phyloP scores from a whole-genome alignment of 2,329 filamentous ascomycete species.

The Thermochaetoides dissita region DNA sequence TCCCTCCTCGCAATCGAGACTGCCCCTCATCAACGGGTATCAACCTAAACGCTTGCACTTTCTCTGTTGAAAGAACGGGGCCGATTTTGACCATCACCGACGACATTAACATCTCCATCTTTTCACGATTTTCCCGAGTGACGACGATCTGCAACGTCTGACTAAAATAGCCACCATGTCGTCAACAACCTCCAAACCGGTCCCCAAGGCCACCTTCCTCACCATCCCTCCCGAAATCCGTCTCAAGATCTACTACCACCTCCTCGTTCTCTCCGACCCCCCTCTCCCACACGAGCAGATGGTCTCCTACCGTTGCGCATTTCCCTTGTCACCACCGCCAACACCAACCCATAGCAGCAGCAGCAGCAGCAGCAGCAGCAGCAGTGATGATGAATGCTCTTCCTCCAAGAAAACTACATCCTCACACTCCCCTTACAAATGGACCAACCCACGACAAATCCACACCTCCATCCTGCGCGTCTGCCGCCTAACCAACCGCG shows the following conservation, averaged over 20 bases:
- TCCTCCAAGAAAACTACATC: too few relatives aligned
- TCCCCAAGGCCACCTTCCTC: conserved; percentile 19
- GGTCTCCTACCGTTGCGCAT: neutral
- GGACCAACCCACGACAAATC: conserved; percentile 8
- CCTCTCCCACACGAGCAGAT: neutral
- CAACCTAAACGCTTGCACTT: too few relatives aligned
- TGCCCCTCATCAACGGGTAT: too few relatives aligned
- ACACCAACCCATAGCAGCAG: conserved; percentile 1
- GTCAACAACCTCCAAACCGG: neutral
- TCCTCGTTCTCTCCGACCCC: conserved; percentile 23
- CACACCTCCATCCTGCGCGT: conserved; percentile 27
- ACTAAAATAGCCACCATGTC: neutral
- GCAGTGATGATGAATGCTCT: too few relatives aligned
- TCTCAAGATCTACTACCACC: conserved; percentile 30
- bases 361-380: neutral
- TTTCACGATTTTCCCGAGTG: too few relatives aligned
- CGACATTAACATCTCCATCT: too few relatives aligned
- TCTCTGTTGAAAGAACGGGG: too few relatives aligned
- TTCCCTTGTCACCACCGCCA: conserved; percentile 6
- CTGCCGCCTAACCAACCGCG: conserved; percentile 27
- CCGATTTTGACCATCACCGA: too few relatives aligned
- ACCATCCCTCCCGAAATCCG: conserved; percentile 32
- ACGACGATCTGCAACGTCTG: too few relatives aligned
- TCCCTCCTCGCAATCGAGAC: too few relatives aligned
- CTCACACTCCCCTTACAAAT: too few relatives aligned